phyloP scores from a whole-genome alignment of 805 yeast genomes.

The Isabelozyma gotoi region DNA sequence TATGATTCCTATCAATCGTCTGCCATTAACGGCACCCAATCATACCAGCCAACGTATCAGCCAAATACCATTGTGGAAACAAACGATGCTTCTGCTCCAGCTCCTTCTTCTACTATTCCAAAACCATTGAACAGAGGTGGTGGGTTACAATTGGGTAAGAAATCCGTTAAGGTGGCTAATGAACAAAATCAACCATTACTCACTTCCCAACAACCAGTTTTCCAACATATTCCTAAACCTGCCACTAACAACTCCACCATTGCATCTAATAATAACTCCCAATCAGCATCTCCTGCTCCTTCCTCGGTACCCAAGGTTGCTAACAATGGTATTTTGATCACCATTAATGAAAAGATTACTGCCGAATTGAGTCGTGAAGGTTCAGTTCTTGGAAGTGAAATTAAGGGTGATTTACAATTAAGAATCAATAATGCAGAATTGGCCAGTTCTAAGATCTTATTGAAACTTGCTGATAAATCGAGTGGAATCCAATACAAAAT shows the following conservation, averaged over 20 bases:
- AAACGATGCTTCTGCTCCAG: conserved; percentile 4
- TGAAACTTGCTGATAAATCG: conserved; percentile 49
- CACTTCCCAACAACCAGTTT: conserved; percentile 31
- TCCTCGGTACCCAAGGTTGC: conserved; percentile 24
- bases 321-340: conserved; percentile 78
- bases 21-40: conserved; percentile 11
- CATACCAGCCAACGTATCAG: conserved; percentile 30
- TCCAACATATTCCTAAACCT: conserved; percentile 25
- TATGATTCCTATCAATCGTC: conserved; percentile 15
- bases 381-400: conserved; percentile 61
- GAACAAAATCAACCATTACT: conserved; percentile 30
- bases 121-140: conserved; percentile 45
- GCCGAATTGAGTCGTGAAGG: conserved; percentile 88
- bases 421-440: conserved; percentile 77
- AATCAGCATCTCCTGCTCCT: conserved; percentile 22
- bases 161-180: conserved; percentile 29
- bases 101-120: conserved; percentile 7
- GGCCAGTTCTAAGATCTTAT: conserved; percentile 62
- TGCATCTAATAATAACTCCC: conserved; percentile 13
- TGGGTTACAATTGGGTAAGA: conserved; percentile 78
- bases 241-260: conserved; percentile 20
- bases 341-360: conserved; percentile 72
- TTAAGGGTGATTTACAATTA: conserved; percentile 88
- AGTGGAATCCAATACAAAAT: conserved; percentile 76
- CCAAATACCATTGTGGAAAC: conserved; percentile 23